These are phyloP conservation scores for Theobroma grandiflorum DNA, from an alignment of 441 rosid genomes.

Conservation along the genomic window DNA sequence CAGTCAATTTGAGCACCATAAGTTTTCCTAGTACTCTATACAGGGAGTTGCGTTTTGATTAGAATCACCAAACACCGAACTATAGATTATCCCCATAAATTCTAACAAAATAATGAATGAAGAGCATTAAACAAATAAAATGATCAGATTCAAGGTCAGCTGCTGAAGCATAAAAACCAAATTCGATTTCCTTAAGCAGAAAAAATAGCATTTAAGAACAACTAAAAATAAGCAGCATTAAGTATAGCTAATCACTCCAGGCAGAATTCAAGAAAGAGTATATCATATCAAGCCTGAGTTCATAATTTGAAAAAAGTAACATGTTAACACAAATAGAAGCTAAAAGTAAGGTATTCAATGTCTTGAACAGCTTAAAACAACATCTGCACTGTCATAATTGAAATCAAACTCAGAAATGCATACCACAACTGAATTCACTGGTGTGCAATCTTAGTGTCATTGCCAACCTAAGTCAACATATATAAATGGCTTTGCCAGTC, in stretches of 20 bases:
- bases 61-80: background rate
- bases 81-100: background rate
- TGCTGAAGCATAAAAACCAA: background rate
- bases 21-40: background rate
- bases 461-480: background rate
- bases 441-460: background rate
- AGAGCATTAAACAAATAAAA: background rate
- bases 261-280: background rate
- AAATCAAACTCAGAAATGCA: slow-evolving; percentile 9
- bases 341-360: background rate
- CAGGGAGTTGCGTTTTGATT: background rate
- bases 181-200: slow-evolving; percentile 9
- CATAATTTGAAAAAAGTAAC: background rate
- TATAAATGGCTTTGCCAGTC: background rate
- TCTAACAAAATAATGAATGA: slow-evolving; percentile 6
- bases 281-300: background rate
- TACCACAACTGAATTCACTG: background rate
- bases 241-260: slow-evolving; percentile 5
- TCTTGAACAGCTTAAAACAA: slow-evolving; percentile 9
- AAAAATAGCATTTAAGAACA: background rate
- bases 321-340: background rate
- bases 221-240: background rate
- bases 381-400: background rate
- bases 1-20: background rate
- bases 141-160: slow-evolving; percentile 11